Evolutionary conservation across 1,284 basidiomycete genomes (phyloP).

Genomic region (Apiotrichum veenhuisii): DNA sequence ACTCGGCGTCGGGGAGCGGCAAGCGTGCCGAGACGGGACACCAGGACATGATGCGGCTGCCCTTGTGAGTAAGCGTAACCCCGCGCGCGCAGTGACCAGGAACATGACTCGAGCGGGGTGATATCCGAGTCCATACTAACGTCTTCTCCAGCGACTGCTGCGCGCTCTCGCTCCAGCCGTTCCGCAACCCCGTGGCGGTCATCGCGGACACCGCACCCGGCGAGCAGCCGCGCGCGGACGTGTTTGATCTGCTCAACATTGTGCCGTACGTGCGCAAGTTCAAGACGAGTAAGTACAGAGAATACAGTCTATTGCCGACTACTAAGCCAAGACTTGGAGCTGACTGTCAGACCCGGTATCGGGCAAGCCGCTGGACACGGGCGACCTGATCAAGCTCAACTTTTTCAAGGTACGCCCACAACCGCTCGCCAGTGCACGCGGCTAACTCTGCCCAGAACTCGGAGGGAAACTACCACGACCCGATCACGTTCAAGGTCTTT

Average conservation of each 20-base stretch:
- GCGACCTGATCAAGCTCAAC: slow-evolving; percentile 80
- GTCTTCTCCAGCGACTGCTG: slow-evolving; percentile 65
- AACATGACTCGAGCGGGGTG: no score
- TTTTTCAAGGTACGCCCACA: slow-evolving; percentile 58
- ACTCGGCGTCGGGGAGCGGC: slow-evolving; percentile 45
- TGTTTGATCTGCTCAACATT: slow-evolving; percentile 82
- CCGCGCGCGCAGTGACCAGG: no score
- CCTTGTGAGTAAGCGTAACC: slow-evolving; percentile 47
- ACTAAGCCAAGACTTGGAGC: no score
- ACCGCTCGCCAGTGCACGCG: slow-evolving; percentile 45
- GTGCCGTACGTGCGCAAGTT: slow-evolving; percentile 76
- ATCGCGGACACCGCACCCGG: slow-evolving; percentile 44
- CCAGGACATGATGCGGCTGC: slow-evolving; percentile 45
- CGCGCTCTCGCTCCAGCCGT: slow-evolving; percentile 85
- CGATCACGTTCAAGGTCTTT: slow-evolving; percentile 89
- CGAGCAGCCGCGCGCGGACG: slow-evolving; percentile 46
- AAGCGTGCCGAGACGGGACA: slow-evolving; percentile 39
- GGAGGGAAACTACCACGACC: slow-evolving; percentile 79
- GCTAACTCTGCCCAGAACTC: slow-evolving; percentile 43
- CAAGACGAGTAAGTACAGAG: slow-evolving; percentile 59
- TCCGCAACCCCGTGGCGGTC: slow-evolving; percentile 82
- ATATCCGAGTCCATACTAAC: no score
- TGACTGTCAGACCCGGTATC: slow-evolving; percentile 69
- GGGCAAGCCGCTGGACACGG: slow-evolving; percentile 69
- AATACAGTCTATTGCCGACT: no score